phyloP scores from a whole-genome alignment of 2,329 filamentous ascomycete species.

The Pezicula neosporulosa region DNA sequence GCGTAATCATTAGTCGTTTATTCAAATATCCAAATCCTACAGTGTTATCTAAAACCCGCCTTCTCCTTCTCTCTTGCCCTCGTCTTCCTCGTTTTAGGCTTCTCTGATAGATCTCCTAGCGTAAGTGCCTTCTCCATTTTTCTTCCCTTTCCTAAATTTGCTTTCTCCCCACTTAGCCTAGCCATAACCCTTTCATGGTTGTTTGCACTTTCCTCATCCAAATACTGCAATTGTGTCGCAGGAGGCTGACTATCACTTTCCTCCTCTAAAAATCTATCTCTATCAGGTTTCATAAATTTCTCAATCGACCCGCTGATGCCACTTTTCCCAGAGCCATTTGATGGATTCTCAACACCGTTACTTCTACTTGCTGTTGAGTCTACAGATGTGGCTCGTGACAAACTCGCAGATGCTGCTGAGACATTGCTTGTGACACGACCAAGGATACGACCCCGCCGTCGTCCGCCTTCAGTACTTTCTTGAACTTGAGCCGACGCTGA shows the following conservation, averaged over 20 bases:
- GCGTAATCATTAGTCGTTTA: too few species aligned
- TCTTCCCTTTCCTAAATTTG: conserved; percentile 6
- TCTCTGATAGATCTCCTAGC: conserved; percentile 9
- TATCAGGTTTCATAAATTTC: conserved; percentile 15
- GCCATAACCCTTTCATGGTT: conserved; percentile 24
- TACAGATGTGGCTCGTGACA: conserved; percentile 30
- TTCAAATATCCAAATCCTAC: too few species aligned
- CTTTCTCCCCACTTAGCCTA: conserved; percentile 26
- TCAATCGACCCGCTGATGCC: conserved; percentile 18
- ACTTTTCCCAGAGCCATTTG: conserved; percentile 4
- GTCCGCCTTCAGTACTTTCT: conserved; percentile 7
- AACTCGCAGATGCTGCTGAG: conserved; percentile 46
- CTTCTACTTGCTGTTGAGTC: conserved; percentile 32
- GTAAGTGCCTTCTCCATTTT: conserved; percentile 17
- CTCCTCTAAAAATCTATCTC: conserved; percentile 8
- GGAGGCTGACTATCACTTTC: conserved; percentile 17
- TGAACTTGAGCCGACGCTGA: conserved; percentile 9
- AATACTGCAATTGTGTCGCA: conserved; percentile 26
- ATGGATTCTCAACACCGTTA: conserved; percentile 21
- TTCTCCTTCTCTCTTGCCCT: background rate
- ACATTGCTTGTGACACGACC: conserved; percentile 57
- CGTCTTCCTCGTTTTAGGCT: background rate
- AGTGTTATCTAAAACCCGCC: too few species aligned
- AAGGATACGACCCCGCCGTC: conserved; percentile 37
- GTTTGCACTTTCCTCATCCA: conserved; percentile 26